Conservation (phyloP, 768 basidiomycete species). For the Boletellus ananiceps region DNA sequence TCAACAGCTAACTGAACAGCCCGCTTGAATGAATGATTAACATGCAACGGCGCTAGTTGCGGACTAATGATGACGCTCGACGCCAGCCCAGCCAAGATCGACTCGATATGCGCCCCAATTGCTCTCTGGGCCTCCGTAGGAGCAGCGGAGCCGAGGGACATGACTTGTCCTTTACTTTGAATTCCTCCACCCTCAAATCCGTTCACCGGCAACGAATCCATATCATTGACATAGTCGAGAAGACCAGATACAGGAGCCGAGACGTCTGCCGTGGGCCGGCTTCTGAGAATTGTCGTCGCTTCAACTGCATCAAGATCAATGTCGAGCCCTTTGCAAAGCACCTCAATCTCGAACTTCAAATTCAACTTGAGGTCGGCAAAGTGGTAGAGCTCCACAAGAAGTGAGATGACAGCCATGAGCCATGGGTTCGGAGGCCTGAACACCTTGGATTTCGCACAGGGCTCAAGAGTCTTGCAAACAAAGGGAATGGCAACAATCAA, state of each 20-base stretch:
- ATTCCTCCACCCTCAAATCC: constrained; percentile 55
- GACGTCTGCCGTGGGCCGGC: constrained; percentile 60
- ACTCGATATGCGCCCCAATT: constrained; percentile 75
- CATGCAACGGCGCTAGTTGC: constrained; percentile 68
- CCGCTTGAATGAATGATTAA: constrained; percentile 82
- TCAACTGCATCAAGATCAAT: constrained; percentile 84
- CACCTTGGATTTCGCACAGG: constrained; percentile 82
- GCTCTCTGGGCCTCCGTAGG: constrained; percentile 63
- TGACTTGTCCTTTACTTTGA: constrained; percentile 53
- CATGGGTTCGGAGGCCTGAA: constrained; percentile 98
- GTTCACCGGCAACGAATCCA: constrained; percentile 74
- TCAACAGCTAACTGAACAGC: constrained; percentile 90
- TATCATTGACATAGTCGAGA: constrained; percentile 76
- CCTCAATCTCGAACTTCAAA: constrained; percentile 97
- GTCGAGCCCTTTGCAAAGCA: constrained; percentile 87
- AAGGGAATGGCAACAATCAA: constrained; percentile 95
- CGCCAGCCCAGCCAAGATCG: constrained; percentile 66
- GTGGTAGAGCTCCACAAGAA: constrained; percentile 94
- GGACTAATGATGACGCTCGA: constrained; percentile 73
- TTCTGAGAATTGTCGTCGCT: constrained; percentile 77
- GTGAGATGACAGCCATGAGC: constrained; percentile 91
- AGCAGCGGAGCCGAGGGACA: constrained; percentile 56
- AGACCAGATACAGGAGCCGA: constrained; percentile 49
- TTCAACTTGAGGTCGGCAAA: constrained; percentile 95
- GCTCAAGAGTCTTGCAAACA: constrained; percentile 94